Evolutionary conservation across 495 filamentous ascomycete species (phyloP), one percentile per base, ranked within the genome.

Genomic region (Lasiosphaeria miniovina): DNA sequence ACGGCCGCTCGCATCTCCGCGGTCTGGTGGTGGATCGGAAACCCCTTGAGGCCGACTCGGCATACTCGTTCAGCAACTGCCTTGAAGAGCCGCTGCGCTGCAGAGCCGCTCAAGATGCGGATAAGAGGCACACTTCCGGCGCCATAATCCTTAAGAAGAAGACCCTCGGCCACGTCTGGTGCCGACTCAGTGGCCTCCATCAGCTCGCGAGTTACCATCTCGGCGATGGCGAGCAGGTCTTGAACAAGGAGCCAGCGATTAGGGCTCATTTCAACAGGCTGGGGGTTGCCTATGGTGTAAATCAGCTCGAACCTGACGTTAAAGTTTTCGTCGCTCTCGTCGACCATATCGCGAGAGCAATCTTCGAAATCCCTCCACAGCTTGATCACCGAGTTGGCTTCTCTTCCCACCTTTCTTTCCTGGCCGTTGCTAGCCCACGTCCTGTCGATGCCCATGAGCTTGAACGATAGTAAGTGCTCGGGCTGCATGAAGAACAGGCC

Each of bases 381-480:
- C 3, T 61, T 46, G 9, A 84, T 59, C 15, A 88, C n/a, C 1
- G 40, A 38, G 0, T 74, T 78, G 38, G 80, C 14, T 0, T 10
- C 0, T 5, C 4, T 33, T 3, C 1, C 17, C 3, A 3, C 17
- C 3, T 24, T 2, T 2, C 24, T 24, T 24, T 24, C 45, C 36
- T 11, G 15, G 54, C 0, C 52, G 9, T 3, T 60, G n/a, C 48
- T 55, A 31, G 52, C 54, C 35, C 74, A 67, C 4, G 75, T 64
- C 35, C 67, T 66, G 54, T 91, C 86, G 2, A 87, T 66, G 0
- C 82, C 86, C 75, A 86, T 85, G 10, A 91, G 71, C 62, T 85
- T 78, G 62, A 90, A 85, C 0, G 88, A 91, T 0, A 90, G 76
- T 0, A 90, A 68, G 58, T 91, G 87, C 65, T 91, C 89, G 0